Evolutionary conservation across 192 early-diverging fungal genomes (phyloP), one percentile per base, ranked within the genome.

Genomic region (Dissophora globulifera): DNA sequence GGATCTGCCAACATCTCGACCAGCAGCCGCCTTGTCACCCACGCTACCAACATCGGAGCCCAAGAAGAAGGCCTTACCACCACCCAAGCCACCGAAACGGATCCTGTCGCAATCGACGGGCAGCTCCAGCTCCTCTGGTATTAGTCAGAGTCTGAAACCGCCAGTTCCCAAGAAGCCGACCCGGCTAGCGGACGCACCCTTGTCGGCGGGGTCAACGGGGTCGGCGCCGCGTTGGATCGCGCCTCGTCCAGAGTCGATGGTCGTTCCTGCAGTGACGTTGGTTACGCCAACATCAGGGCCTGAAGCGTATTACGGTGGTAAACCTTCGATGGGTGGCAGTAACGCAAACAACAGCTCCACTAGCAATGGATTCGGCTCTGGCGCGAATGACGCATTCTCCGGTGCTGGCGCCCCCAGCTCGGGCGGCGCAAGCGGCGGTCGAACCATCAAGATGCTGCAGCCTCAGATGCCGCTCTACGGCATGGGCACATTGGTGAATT

Each of bases 191-290:
- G 71, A 75, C 13, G 31, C 27, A 19, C 27, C 50, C 4, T n/a
- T n/a, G n/a, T n/a, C n/a, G n/a, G n/a, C n/a, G n/a, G n/a, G n/a
- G n/a, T n/a, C n/a, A n/a, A n/a, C n/a, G n/a, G n/a, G n/a, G n/a
- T n/a, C n/a, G n/a, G 31, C 68, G 1, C 69, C 71, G 35, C 62
- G 71, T 26, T 66, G 71, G 62, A 75, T 75, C 41, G 71, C 71
- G 0, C 71, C 71, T 30, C 71, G 71, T 4, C 71, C 71, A 10
- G 41, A 58, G 2, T 30, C 31, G 2, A 16, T 35, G 50, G 30
- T 19, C 0, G 26, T 57, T 12, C 33, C 48, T 16, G 35, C 71
- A 2, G 67, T 60, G 10, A 26, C 51, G 3, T 50, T 54, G 43
- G 35, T 62, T 20, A 53, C 67, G 15, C 45, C 58, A 3, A 50